Percentiles rank a stretch among this genome's conserved stretches.
Evolutionary conservation across 305 asterid genomes (phyloP).

Genomic region (Fraxinus baroniana): DNA sequence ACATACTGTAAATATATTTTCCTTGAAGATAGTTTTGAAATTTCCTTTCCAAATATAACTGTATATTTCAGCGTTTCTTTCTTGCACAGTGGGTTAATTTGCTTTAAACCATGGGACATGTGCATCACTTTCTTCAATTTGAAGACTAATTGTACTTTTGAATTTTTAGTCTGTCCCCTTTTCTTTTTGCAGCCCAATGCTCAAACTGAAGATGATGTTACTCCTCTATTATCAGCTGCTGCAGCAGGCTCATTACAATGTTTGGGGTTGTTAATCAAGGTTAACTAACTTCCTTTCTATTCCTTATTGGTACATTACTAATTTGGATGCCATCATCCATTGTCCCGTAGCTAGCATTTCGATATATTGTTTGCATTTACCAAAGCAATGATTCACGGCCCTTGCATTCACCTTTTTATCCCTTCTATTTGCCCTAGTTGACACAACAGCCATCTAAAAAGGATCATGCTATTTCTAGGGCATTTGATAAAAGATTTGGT

Average conservation of each 20-base stretch:
- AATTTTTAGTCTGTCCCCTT: conserved; percentile 10
- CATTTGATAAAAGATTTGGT: not conserved
- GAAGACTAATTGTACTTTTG: conserved; percentile 12
- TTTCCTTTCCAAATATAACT: conserved; percentile 5
- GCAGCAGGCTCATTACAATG: conserved; percentile 91
- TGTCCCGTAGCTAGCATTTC: not conserved
- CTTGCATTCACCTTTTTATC: not conserved
- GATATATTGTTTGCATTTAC: not conserved
- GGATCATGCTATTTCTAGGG: not conserved
- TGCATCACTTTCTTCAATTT: conserved; percentile 11
- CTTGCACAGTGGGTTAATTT: conserved; percentile 12
- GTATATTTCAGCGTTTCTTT: not conserved
- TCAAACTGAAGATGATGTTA: conserved; percentile 73
- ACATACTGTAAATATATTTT: not conserved
- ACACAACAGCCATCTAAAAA: not conserved
- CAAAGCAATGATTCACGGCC: not conserved
- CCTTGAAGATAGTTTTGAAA: conserved; percentile 1
- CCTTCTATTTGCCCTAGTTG: not conserved
- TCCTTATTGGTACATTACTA: not conserved
- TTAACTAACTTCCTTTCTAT: conserved; percentile 20
- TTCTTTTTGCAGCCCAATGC: conserved; percentile 71
- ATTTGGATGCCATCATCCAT: not conserved
- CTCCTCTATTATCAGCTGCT: conserved; percentile 82
- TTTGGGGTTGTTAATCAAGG: conserved; percentile 74
- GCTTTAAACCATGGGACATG: not conserved